phyloP scores from a whole-genome alignment of 2,329 filamentous ascomycete genomes.

The Epichloe typhina region DNA sequence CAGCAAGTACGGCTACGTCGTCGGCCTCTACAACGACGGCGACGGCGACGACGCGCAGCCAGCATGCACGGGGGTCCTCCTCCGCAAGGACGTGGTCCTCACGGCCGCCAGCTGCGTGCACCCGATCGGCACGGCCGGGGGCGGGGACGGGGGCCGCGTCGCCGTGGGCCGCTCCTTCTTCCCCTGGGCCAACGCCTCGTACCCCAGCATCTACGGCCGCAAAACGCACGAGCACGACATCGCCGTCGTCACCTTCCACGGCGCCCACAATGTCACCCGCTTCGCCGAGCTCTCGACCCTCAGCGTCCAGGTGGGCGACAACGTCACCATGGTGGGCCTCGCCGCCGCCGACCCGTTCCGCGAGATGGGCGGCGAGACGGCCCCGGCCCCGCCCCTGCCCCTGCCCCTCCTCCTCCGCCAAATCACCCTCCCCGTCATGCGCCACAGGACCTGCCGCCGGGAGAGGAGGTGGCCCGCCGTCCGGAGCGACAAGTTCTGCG shows the following conservation, averaged over 20 bases:
- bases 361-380: neutral
- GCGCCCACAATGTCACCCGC: neutral
- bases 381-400: neutral
- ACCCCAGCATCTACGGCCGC: neutral
- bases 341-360: neutral
- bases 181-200: neutral
- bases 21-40: neutral
- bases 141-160: neutral
- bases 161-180: neutral
- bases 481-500: neutral
- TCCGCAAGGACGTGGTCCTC: conserved; percentile 1
- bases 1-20: neutral
- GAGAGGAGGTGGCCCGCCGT: neutral
- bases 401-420: neutral
- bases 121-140: too few species aligned
- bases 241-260: neutral
- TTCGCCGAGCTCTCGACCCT: neutral
- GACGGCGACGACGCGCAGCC: neutral
- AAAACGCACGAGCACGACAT: neutral
- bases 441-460: neutral
- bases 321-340: neutral
- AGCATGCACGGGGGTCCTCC: neutral
- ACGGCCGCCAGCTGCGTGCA: conserved; percentile 3
- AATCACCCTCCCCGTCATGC: neutral
- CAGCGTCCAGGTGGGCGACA: neutral